Conservation (phyloP, 2,329 filamentous ascomycete genomes). For the Fusarium globosum region DNA sequence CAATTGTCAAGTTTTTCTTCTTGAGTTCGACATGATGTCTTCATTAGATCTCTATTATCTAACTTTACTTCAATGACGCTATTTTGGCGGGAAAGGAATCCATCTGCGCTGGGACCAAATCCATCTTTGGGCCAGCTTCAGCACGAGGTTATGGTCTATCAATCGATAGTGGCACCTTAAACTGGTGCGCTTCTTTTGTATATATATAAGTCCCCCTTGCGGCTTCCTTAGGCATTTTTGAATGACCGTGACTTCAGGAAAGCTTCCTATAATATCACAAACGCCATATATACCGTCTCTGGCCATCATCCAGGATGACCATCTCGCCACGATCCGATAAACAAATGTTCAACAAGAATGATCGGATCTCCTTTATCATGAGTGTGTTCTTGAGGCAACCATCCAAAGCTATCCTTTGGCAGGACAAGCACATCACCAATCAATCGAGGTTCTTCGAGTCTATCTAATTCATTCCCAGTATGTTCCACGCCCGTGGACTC, state of each 20-base stretch:
- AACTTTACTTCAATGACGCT: neutral
- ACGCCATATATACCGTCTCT: neutral
- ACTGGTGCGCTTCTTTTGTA: neutral
- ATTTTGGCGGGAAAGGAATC: neutral
- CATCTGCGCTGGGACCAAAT: neutral
- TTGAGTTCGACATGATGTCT: neutral
- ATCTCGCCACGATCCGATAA: constrained; percentile 36
- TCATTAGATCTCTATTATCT: too few species aligned
- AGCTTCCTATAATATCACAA: neutral
- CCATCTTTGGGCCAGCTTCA: neutral
- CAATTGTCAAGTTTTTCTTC: neutral
- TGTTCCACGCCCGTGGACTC: constrained; percentile 40
- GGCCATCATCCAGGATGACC: constrained; percentile 21
- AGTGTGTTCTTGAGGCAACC: constrained; percentile 33
- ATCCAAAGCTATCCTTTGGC: constrained; percentile 46
- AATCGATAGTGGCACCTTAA: neutral
- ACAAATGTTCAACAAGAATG: constrained; percentile 37
- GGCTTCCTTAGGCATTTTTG: neutral
- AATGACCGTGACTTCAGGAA: neutral
- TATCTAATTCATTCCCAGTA: constrained; percentile 47
- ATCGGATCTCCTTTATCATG: constrained; percentile 29
- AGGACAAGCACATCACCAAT: constrained; percentile 50
- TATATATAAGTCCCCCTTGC: neutral
- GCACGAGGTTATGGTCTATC: neutral
- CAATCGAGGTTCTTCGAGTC: constrained; percentile 44